These are phyloP conservation scores for Penicillium herquei DNA, from an alignment of 495 filamentous ascomycete genomes.

Conservation along the genomic window DNA sequence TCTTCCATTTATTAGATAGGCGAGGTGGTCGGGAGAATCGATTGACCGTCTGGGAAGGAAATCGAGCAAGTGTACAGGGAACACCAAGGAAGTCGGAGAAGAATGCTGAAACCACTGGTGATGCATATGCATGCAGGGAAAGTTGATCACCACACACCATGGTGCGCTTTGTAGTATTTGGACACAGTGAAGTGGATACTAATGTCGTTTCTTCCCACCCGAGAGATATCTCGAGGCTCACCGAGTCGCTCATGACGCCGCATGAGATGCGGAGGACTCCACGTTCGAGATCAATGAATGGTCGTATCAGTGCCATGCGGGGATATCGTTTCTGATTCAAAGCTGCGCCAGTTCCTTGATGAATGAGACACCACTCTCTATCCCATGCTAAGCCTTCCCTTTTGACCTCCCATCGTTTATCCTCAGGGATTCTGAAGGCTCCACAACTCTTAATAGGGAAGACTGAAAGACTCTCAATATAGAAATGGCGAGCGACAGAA, in stretches of 20 bases:
- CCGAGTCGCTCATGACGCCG: constrained; percentile 22
- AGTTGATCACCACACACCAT: constrained; percentile 80
- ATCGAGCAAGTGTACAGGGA: constrained; percentile 76
- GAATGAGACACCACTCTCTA: constrained; percentile 89
- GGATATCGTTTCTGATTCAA: constrained; percentile 83
- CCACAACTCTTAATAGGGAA: constrained; percentile 91
- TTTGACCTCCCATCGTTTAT: constrained; percentile 67
- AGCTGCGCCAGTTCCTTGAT: constrained; percentile 73
- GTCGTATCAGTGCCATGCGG: constrained; percentile 76
- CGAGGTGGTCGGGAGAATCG: constrained; percentile 57
- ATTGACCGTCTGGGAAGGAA: constrained; percentile 60
- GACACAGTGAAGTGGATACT: constrained; percentile 44
- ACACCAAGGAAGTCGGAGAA: constrained; percentile 73
- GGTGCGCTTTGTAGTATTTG: constrained; percentile 34
- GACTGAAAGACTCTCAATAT: constrained; percentile 62
- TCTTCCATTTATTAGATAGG: constrained; percentile 17
- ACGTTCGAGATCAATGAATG: constrained; percentile 61
- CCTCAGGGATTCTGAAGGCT: constrained; percentile 67
- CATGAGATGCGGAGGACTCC: constrained; percentile 54
- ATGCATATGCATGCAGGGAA: constrained; percentile 63
- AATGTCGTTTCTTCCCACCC: constrained; percentile 54
- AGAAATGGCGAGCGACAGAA: constrained; percentile 27
- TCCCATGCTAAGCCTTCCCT: constrained; percentile 86
- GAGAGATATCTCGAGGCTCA: constrained; percentile 53
- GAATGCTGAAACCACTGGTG: constrained; percentile 61